phyloP scores from a whole-genome alignment of 2,329 filamentous ascomycete species.

The Alternaria gaisen region DNA sequence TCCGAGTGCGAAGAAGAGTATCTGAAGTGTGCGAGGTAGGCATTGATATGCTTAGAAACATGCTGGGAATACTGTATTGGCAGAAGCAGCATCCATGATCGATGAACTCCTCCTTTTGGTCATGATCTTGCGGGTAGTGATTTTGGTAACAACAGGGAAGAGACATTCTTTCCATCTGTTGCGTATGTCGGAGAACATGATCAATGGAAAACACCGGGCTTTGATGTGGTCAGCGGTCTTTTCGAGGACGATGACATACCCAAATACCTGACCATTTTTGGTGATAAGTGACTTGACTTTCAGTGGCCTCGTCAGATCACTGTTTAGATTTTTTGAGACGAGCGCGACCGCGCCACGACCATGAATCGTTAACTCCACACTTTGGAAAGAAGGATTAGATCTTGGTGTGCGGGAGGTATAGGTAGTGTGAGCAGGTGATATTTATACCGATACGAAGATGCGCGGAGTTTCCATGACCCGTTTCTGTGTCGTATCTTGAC shows the following conservation, averaged over 20 bases:
- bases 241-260: background rate
- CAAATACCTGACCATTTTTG: fast-evolving
- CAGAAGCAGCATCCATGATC: background rate
- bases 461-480: background rate
- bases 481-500: background rate
- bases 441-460: background rate
- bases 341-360: background rate
- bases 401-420: fast-evolving
- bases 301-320: fast-evolving
- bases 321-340: too few species aligned
- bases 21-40: fast-evolving
- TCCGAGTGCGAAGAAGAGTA: background rate
- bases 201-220: background rate
- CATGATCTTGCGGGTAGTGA: background rate
- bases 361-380: too few species aligned
- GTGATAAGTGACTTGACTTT: background rate
- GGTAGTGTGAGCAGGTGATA: background rate
- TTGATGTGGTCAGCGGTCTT: background rate
- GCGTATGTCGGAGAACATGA: background rate
- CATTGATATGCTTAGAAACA: background rate
- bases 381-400: fast-evolving
- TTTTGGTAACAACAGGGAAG: background rate
- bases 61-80: fast-evolving
- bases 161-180: background rate
- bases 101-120: background rate